Evolutionary conservation across 73 alveolate species (phyloP).

Genomic region (Durusdinium trenchii): DNA sequence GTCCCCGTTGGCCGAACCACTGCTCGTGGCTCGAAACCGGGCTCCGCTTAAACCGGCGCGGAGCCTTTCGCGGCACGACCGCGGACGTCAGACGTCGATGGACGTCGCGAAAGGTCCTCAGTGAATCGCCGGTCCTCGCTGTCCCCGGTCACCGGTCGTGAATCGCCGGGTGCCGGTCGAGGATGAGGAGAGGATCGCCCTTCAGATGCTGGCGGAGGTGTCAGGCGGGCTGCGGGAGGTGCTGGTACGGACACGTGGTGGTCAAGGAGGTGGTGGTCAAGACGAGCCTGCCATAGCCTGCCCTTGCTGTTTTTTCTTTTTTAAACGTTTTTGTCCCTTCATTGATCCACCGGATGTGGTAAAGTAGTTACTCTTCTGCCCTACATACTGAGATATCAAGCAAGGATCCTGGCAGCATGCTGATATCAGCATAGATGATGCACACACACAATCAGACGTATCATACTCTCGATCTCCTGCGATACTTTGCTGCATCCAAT

Average conservation of each 20-base stretch:
- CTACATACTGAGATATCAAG: too few relatives aligned
- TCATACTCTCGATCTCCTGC: too few relatives aligned
- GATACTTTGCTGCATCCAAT: too few relatives aligned
- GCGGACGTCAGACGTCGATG: too few relatives aligned
- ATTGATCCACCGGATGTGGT: neutral
- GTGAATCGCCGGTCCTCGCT: neutral
- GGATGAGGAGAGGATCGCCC: neutral
- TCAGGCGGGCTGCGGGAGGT: neutral
- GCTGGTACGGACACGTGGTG: neutral
- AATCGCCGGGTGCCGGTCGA: neutral
- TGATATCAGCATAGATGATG: too few relatives aligned
- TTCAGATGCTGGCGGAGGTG: slow-evolving; percentile 1
- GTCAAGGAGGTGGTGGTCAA: neutral
- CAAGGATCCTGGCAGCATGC: too few relatives aligned
- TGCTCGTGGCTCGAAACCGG: neutral
- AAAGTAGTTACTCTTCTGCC: neutral
- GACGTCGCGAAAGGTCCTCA: neutral
- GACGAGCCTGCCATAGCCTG: neutral
- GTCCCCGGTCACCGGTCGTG: neutral
- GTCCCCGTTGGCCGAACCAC: neutral
- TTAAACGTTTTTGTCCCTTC: neutral
- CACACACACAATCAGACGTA: too few relatives aligned
- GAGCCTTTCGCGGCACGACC: too few relatives aligned
- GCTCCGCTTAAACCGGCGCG: neutral
- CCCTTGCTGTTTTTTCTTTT: neutral